Conservation (phyloP, 2,329 filamentous ascomycete genomes). For the Fusarium papillatum region DNA sequence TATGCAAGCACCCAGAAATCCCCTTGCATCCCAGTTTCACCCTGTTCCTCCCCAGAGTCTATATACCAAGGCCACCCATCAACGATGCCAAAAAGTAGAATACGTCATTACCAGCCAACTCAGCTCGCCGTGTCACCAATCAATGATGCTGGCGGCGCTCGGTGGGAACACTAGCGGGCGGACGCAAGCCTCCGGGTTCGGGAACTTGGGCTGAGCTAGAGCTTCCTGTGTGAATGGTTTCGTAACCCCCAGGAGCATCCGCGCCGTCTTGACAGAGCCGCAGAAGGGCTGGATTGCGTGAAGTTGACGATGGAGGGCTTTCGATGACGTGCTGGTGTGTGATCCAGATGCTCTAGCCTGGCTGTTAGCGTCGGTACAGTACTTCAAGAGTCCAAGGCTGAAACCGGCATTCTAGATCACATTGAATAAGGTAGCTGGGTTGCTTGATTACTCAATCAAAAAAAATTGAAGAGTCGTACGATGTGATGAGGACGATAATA, state of each 20-base stretch:
- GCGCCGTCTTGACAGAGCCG: constrained; percentile 3
- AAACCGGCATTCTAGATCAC: not conserved
- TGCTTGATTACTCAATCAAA: not conserved
- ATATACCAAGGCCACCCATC: constrained; percentile 34
- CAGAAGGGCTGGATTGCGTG: constrained; percentile 11
- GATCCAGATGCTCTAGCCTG: not conserved
- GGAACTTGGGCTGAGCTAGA: constrained; percentile 20
- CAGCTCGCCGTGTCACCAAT: constrained; percentile 32
- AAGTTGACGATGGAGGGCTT: not conserved
- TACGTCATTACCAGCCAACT: constrained; percentile 42
- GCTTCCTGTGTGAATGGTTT: constrained; percentile 5
- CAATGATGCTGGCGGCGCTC: constrained; percentile 1
- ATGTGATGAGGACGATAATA: not conserved
- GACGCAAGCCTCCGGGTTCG: constrained; percentile 37
- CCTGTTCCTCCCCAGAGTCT: constrained; percentile 13
- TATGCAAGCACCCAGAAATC: constrained; percentile 9
- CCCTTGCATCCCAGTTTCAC: constrained; percentile 2
- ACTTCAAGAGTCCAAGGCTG: not conserved
- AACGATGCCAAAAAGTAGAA: constrained; percentile 36
- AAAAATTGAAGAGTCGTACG: not conserved
- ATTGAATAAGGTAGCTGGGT: not conserved
- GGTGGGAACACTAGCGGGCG: constrained; percentile 29
- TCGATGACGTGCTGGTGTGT: constrained; percentile 6
- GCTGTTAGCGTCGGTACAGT: not conserved
- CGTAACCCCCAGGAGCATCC: not conserved